phyloP scores from a whole-genome alignment of 1,284 basidiomycete genomes.

The Phlebopus sp. region DNA sequence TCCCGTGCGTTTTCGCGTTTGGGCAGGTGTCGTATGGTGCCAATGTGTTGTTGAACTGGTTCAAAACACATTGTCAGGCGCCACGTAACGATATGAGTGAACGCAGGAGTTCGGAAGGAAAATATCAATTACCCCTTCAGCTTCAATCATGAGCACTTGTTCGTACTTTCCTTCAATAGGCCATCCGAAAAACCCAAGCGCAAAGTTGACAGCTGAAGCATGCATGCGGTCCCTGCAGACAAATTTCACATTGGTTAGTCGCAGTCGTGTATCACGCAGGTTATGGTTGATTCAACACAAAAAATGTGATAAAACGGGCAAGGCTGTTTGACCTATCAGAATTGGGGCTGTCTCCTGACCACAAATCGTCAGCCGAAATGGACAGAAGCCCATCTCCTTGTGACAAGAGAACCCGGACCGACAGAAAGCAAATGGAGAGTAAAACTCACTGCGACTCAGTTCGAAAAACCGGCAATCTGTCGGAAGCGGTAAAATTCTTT shows the following conservation, averaged over 20 bases:
- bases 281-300: neutral
- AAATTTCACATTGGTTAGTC: neutral
- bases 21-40: conserved; percentile 40
- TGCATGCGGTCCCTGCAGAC: conserved; percentile 69
- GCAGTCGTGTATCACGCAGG: neutral
- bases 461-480: conserved; percentile 79
- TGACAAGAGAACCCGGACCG: neutral
- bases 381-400: neutral
- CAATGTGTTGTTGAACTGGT: conserved; percentile 31
- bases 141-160: conserved; percentile 79
- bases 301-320: neutral
- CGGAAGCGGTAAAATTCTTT: conserved; percentile 72
- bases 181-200: conserved; percentile 84
- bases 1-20: conserved; percentile 50
- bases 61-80: neutral
- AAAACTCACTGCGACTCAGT: conserved; percentile 78
- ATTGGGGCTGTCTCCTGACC: too few species aligned
- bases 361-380: neutral
- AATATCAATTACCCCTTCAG: conserved; percentile 44
- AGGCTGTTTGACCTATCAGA: too few species aligned
- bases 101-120: neutral
- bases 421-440: neutral
- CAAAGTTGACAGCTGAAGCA: conserved; percentile 80
- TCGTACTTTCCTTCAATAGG: conserved; percentile 77
- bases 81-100: neutral